Percentiles rank a stretch among this genome's conserved stretches.
Evolutionary conservation across 495 filamentous ascomycete genomes (phyloP).

Genomic region (Neurospora sp.): DNA sequence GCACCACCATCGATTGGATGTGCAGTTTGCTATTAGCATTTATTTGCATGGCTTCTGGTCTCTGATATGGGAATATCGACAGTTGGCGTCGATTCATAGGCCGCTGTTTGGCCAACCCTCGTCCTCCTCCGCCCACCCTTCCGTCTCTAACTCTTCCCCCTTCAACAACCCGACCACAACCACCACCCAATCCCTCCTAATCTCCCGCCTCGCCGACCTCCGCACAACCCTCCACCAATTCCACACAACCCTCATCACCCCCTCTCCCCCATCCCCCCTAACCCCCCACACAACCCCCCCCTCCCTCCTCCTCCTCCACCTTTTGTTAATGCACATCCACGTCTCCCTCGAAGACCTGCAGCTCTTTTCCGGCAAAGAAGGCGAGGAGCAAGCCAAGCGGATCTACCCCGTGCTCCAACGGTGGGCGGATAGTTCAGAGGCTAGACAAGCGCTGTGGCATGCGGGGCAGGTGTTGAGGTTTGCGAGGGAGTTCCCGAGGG

Average conservation of each 20-base stretch:
- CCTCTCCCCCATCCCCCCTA: slow-evolving; percentile 38
- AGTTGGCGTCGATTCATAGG: slow-evolving; percentile 39
- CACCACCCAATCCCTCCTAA: slow-evolving; percentile 23
- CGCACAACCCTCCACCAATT: slow-evolving; percentile 22
- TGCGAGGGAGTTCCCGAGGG: slow-evolving; percentile 36
- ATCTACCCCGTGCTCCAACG: slow-evolving; percentile 42
- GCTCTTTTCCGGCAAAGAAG: slow-evolving; percentile 53
- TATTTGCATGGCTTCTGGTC: slow-evolving; percentile 50
- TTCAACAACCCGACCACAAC: not conserved
- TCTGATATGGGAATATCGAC: slow-evolving; percentile 50
- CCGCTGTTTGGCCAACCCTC: not conserved
- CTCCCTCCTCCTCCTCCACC: slow-evolving; percentile 44
- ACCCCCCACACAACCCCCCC: slow-evolving; percentile 43
- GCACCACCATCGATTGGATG: slow-evolving; percentile 37
- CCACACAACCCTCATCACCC: slow-evolving; percentile 11
- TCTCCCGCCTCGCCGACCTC: slow-evolving; percentile 44
- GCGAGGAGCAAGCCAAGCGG: slow-evolving; percentile 47
- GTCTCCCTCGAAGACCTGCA: slow-evolving; percentile 56
- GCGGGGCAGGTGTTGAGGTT: slow-evolving; percentile 51
- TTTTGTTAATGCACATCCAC: slow-evolving; percentile 49
- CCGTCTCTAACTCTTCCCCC: not conserved
- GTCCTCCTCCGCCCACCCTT: not conserved
- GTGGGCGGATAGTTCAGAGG: slow-evolving; percentile 45
- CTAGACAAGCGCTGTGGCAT: slow-evolving; percentile 50
- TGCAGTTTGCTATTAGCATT: slow-evolving; percentile 39